phyloP scores from a whole-genome alignment of 345 rosid genomes.

The Gossypium raimondii region DNA sequence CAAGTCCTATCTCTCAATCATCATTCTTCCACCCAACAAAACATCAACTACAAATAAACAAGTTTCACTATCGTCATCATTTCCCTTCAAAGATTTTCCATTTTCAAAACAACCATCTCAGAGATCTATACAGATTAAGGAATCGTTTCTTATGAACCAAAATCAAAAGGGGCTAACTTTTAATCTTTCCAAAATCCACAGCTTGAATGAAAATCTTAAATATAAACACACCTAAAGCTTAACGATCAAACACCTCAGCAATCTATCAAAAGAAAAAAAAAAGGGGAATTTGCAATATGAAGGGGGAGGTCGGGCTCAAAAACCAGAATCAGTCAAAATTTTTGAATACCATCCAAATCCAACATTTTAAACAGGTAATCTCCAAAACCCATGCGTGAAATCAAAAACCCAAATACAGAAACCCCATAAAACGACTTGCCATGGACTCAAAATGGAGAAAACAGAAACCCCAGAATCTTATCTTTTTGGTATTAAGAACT shows the following conservation, averaged over 20 bases:
- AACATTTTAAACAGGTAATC: constrained; percentile 18
- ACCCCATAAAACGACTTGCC: constrained; percentile 15
- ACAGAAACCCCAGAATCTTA: constrained; percentile 23
- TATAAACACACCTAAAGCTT: neutral
- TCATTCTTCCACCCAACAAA: constrained; percentile 1
- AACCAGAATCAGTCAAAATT: constrained; percentile 19
- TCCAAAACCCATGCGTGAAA: constrained; percentile 29
- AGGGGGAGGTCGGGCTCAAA: constrained; percentile 13
- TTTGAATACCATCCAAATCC: constrained; percentile 15
- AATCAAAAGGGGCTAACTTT: neutral
- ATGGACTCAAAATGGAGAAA: constrained; percentile 7
- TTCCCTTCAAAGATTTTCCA: neutral
- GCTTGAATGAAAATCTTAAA: neutral
- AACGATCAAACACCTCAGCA: constrained; percentile 10
- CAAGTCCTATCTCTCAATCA: constrained; percentile 21
- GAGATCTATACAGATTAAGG: neutral
- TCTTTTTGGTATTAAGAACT: constrained; percentile 18
- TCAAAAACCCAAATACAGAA: constrained; percentile 29
- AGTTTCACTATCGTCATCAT: neutral
- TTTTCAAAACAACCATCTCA: neutral
- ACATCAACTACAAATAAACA: constrained; percentile 11
- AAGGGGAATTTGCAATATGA: neutral
- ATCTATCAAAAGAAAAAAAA: neutral
- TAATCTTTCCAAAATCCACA: neutral
- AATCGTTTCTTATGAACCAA: neutral